Conservation (phyloP, 441 rosid genomes). For the Brassica balearica region DNA sequence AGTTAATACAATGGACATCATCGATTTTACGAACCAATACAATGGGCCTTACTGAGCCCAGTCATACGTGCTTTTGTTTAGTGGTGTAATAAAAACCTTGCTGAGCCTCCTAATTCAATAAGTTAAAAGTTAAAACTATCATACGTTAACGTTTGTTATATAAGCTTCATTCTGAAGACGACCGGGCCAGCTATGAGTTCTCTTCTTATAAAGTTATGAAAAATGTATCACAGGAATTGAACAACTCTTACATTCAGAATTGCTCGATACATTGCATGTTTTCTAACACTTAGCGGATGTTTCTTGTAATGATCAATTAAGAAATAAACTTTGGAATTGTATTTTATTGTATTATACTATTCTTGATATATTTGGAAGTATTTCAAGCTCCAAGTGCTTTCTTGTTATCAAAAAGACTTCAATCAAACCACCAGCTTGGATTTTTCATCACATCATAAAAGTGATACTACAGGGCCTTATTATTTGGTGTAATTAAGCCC, state of each 20-base stretch:
- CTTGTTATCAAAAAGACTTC: neutral
- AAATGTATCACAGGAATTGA: neutral
- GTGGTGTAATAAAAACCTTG: neutral
- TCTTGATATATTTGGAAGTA: neutral
- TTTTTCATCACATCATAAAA: neutral
- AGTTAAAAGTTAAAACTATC: no score
- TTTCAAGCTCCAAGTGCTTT: neutral
- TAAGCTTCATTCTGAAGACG: neutral
- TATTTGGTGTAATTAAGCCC: neutral
- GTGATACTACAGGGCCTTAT: neutral
- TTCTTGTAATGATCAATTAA: neutral
- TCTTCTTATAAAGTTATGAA: neutral
- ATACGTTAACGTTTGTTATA: neutral
- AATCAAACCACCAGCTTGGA: neutral
- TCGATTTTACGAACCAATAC: neutral
- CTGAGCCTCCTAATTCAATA: neutral
- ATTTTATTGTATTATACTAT: neutral
- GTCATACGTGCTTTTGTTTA: neutral
- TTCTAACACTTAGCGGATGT: neutral
- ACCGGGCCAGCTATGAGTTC: no score
- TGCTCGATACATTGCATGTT: neutral
- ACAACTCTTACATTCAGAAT: neutral
- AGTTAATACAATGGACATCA: neutral
- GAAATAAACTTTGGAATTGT: neutral
- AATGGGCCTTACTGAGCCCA: constrained; percentile 22